Evolutionary conservation across 148 eudicot species (phyloP).

Genomic region (Rhododendron ferrugineum): DNA sequence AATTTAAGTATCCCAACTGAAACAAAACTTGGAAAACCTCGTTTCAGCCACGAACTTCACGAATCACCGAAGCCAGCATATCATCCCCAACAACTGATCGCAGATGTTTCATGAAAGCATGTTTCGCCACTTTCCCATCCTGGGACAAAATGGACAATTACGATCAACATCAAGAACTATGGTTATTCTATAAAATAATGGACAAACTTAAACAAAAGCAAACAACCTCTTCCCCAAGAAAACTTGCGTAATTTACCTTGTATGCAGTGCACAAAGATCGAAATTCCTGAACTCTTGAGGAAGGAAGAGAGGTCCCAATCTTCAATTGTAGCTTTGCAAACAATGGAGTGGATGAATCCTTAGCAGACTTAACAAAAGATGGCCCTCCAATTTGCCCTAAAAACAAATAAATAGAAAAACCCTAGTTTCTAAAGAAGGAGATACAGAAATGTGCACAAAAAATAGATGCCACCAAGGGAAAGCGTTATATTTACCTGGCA

Average conservation of each 20-base stretch:
- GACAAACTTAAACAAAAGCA: not conserved
- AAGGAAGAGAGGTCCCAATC: conserved; percentile 35
- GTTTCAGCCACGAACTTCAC: conserved; percentile 33
- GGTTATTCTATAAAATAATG: not conserved
- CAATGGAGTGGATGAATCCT: conserved; percentile 10
- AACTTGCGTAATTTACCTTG: conserved; percentile 27
- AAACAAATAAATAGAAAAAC: not conserved
- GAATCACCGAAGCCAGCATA: conserved; percentile 32
- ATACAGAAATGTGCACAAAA: not conserved
- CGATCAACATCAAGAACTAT: not conserved
- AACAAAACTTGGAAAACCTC: conserved; percentile 15
- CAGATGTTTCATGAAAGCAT: conserved; percentile 35
- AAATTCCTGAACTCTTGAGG: conserved; percentile 27
- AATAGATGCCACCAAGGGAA: not conserved
- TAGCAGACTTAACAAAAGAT: conserved; percentile 16
- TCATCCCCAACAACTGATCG: conserved; percentile 47
- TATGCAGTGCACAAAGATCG: conserved; percentile 30
- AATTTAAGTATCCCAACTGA: not conserved
- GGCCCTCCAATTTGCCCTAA: conserved; percentile 24
- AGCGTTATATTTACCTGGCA: conserved; percentile 29
- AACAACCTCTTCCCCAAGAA: not conserved
- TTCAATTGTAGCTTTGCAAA: conserved; percentile 32
- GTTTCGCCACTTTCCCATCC: conserved; percentile 51
- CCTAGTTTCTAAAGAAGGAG: not conserved
- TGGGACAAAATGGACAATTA: conserved; percentile 16